These are phyloP conservation scores for Nidularia pulvinata DNA, from an alignment of 768 basidiomycete species.

Conservation along the genomic window DNA sequence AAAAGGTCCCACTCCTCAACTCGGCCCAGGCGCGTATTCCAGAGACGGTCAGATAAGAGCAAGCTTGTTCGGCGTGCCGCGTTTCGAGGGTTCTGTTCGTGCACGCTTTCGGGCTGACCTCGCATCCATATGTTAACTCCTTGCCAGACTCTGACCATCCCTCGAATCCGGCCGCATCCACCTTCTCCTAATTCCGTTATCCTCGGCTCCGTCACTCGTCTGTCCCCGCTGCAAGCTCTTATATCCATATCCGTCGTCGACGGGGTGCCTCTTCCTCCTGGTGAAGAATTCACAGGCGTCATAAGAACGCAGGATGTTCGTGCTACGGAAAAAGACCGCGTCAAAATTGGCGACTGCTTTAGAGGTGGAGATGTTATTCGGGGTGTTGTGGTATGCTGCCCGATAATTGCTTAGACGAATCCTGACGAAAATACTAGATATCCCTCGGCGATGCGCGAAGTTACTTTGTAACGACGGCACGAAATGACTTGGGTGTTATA, in stretches of 20 bases:
- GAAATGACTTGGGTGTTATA: constrained; percentile 90
- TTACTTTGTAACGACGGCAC: constrained; percentile 90
- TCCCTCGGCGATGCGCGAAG: constrained; percentile 91
- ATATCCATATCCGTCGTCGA: constrained; percentile 88
- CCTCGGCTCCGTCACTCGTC: constrained; percentile 78
- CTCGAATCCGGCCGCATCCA: constrained; percentile 69
- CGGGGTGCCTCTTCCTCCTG: constrained; percentile 75
- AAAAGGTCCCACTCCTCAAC: constrained; percentile 47
- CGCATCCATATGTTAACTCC: constrained; percentile 13
- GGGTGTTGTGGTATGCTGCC: constrained; percentile 74
- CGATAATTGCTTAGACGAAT: not conserved
- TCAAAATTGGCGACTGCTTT: constrained; percentile 91
- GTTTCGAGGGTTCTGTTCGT: constrained; percentile 68
- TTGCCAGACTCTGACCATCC: constrained; percentile 59
- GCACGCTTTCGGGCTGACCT: constrained; percentile 1
- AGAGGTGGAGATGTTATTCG: constrained; percentile 90
- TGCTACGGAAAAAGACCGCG: constrained; percentile 87
- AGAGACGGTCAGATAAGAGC: constrained; percentile 67
- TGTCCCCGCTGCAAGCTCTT: constrained; percentile 83
- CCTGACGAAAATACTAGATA: constrained; percentile 49
- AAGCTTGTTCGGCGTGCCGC: constrained; percentile 67
- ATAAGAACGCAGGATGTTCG: constrained; percentile 89
- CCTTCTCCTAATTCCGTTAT: constrained; percentile 77
- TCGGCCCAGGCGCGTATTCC: constrained; percentile 68
- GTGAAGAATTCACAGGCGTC: constrained; percentile 89